phyloP scores from a whole-genome alignment of 1,139 yeast genomes.

The Sugiyamaella neomexicana region DNA sequence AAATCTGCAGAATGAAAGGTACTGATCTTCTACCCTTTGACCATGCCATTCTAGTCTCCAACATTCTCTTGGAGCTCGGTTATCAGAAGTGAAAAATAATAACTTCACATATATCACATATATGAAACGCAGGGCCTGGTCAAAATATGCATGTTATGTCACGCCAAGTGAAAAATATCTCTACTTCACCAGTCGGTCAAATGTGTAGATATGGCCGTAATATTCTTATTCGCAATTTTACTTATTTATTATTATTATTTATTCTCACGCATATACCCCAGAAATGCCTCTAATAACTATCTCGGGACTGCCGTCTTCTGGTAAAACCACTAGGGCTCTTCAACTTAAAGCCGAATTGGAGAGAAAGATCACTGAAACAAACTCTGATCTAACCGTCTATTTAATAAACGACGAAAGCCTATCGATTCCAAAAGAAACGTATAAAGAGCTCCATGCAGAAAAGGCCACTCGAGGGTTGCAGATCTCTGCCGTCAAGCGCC shows the following conservation, averaged over 20 bases:
- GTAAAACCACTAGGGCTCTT: slow-evolving; percentile 75
- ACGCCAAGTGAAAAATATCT: neutral
- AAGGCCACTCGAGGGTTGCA: slow-evolving; percentile 82
- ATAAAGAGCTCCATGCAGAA: slow-evolving; percentile 55
- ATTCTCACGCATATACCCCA: neutral
- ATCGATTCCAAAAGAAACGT: slow-evolving; percentile 68
- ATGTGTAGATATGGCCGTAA: neutral
- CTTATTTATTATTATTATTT: slow-evolving; percentile 5
- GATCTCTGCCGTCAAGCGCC: slow-evolving; percentile 85
- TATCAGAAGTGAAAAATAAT: neutral
- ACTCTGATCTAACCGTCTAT: slow-evolving; percentile 55
- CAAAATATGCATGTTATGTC: slow-evolving; percentile 12
- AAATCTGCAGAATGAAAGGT: no score
- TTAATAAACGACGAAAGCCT: slow-evolving; percentile 76
- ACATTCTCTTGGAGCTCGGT: neutral
- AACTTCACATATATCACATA: no score
- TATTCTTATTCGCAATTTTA: neutral
- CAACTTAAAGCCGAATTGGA: slow-evolving; percentile 53
- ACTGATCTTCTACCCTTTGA: no score
- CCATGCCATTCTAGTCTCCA: neutral
- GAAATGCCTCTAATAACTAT: slow-evolving; percentile 81
- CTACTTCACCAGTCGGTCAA: neutral
- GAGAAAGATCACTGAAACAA: slow-evolving; percentile 47
- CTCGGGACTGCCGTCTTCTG: slow-evolving; percentile 84
- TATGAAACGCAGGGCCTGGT: slow-evolving; percentile 2